Evolutionary conservation across 1,284 basidiomycete species (phyloP), one percentile per base, ranked within the genome.

Genomic region (Marasmius oreades): DNA sequence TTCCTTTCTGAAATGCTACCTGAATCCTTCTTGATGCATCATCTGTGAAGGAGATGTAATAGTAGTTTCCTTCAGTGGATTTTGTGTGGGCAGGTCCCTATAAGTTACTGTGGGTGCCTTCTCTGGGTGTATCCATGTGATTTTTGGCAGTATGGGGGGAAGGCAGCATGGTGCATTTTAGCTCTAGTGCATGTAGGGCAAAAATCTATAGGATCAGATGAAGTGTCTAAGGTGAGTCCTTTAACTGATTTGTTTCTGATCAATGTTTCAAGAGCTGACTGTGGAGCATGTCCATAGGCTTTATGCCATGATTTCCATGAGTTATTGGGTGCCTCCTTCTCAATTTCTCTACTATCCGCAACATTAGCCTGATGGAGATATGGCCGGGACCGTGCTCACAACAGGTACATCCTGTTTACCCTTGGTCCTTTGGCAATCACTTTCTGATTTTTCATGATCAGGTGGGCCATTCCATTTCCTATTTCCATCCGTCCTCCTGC

Each of bases 61-160:
- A n/a, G n/a, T n/a, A n/a, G n/a, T n/a, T n/a, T n/a, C n/a, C n/a
- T n/a, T n/a, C n/a, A n/a, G n/a, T n/a, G n/a, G n/a, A n/a, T n/a
- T n/a, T n/a, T n/a, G n/a, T n/a, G n/a, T n/a, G n/a, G n/a, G n/a
- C n/a, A n/a, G n/a, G n/a, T n/a, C n/a, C n/a, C n/a, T n/a, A n/a
- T n/a, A n/a, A n/a, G 51, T 54, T 42, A 12, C 23, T 54, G 53
- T 54, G 43, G 44, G 33, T 47, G 5, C 42, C 26, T 5, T 54
- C 53, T 10, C 53, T 42, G 44, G 26, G 20, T n/a, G n/a, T n/a
- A n/a, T n/a, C n/a, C n/a, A n/a, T n/a, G n/a, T n/a, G n/a, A n/a
- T n/a, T n/a, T n/a, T n/a, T n/a, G n/a, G n/a, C n/a, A n/a, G n/a
- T n/a, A n/a, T n/a, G n/a, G n/a, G n/a, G 53, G 53, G 18, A 54